Evolutionary conservation across 2,329 filamentous ascomycete species (phyloP).

Genomic region (Cladophialophora yegresii): DNA sequence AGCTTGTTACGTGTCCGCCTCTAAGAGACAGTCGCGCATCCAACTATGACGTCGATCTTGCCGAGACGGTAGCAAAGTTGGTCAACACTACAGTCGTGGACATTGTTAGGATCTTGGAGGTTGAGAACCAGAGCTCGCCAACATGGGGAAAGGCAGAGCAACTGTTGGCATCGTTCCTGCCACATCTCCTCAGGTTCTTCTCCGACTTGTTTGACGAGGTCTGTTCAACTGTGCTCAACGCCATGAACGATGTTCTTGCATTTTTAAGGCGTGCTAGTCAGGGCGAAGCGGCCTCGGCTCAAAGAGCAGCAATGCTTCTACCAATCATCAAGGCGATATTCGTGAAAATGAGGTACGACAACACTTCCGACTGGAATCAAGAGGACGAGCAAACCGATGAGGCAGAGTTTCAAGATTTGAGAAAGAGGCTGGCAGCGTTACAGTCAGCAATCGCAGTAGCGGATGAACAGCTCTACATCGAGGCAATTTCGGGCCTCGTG

Average conservation of each 20-base stretch:
- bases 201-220: conserved; percentile 98
- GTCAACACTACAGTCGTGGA: conserved; percentile 88
- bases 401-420: conserved; percentile 92
- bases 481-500: conserved; percentile 85
- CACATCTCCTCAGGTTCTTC: conserved; percentile 88
- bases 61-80: conserved; percentile 90
- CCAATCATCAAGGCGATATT: conserved; percentile 91
- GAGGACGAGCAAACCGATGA: conserved; percentile 96
- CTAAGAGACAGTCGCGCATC: conserved; percentile 77
- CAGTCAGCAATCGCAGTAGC: conserved; percentile 91
- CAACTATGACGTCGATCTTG: conserved; percentile 92
- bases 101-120: conserved; percentile 82
- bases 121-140: conserved; percentile 59
- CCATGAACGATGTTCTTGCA: conserved; percentile 86
- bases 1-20: conserved; percentile 80
- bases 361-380: conserved; percentile 88
- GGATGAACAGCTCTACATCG: conserved; percentile 83
- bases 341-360: conserved; percentile 95
- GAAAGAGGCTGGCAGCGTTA: conserved; percentile 83
- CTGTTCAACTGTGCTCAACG: conserved; percentile 92
- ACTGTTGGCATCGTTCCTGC: conserved; percentile 79
- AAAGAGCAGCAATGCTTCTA: conserved; percentile 79
- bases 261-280: conserved; percentile 78
- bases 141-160: conserved; percentile 75
- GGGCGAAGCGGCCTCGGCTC: conserved; percentile 64